Percentiles rank a stretch among this genome's conserved stretches.
These are phyloP conservation scores for Geosiphon pyriformis DNA, from an alignment of 192 early-diverging fungal species.

Conservation along the genomic window DNA sequence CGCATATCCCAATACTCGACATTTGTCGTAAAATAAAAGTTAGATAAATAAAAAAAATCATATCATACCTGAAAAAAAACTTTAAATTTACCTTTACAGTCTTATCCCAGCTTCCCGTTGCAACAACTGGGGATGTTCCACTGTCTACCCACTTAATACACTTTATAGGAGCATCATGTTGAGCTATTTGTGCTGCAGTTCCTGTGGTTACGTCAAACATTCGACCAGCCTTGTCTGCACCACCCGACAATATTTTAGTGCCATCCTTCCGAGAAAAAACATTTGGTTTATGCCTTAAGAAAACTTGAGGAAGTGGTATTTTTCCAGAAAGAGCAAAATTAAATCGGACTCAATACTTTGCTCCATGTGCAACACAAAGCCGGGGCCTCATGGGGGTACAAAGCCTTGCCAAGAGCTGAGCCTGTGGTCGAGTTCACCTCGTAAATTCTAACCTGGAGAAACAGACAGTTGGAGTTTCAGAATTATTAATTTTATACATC, in stretches of 20 bases:
- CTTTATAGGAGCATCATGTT: slow-evolving; percentile 86
- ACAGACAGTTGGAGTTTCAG: neutral
- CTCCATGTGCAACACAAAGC: slow-evolving; percentile 82
- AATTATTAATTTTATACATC: neutral
- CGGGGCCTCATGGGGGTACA: slow-evolving; percentile 77
- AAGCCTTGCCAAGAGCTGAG: slow-evolving; percentile 68
- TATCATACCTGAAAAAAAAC: too few relatives aligned
- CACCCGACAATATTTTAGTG: slow-evolving; percentile 80
- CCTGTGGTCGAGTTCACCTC: slow-evolving; percentile 73
- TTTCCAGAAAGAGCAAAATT: neutral
- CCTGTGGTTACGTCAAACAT: slow-evolving; percentile 81
- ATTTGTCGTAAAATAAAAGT: too few relatives aligned
- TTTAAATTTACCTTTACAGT: slow-evolving; percentile 51
- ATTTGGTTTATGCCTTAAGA: neutral
- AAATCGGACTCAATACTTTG: slow-evolving; percentile 44
- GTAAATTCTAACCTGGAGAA: slow-evolving; percentile 83
- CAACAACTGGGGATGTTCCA: slow-evolving; percentile 55
- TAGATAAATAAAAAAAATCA: too few relatives aligned
- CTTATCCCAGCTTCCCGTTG: slow-evolving; percentile 96
- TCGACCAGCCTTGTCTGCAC: slow-evolving; percentile 83
- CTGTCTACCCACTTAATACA: slow-evolving; percentile 73
- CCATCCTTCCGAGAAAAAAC: slow-evolving; percentile 65
- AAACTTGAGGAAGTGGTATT: neutral
- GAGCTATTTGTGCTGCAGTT: slow-evolving; percentile 77
- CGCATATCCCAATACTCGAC: slow-evolving; percentile 92